Percentiles rank a stretch among this genome's conserved stretches.
phyloP scores from a whole-genome alignment of 2,329 filamentous ascomycete genomes.

The Exophiala xenobiotica region DNA sequence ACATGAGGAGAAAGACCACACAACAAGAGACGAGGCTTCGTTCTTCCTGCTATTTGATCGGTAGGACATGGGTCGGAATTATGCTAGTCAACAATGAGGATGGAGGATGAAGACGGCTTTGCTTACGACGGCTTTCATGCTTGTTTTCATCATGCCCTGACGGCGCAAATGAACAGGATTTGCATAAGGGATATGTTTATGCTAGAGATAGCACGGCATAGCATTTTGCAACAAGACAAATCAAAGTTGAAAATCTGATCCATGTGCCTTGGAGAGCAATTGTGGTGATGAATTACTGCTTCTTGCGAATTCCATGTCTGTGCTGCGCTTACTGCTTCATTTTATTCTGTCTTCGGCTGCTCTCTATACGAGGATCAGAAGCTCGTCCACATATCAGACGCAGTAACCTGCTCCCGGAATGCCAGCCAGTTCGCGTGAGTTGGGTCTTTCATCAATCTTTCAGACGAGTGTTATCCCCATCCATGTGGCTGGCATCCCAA shows the following conservation, averaged over 20 bases:
- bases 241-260: neutral
- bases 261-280: neutral
- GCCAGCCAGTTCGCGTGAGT: too few species aligned
- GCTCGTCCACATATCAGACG: too few species aligned
- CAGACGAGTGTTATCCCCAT: too few species aligned
- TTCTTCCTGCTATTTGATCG: neutral
- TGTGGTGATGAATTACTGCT: too few species aligned
- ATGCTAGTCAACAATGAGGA: neutral
- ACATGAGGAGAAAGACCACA: neutral
- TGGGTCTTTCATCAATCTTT: too few species aligned
- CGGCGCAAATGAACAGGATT: neutral
- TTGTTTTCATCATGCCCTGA: neutral
- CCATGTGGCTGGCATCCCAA: too few species aligned
- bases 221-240: conserved; percentile 7
- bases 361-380: too few species aligned
- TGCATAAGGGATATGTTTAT: conserved; percentile 5
- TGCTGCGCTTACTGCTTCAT: too few species aligned
- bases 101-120: neutral
- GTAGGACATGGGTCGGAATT: neutral
- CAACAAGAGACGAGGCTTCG: neutral
- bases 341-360: too few species aligned
- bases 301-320: too few species aligned
- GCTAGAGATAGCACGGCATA: conserved; percentile 13
- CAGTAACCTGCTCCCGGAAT: too few species aligned
- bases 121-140: neutral